phyloP scores from a whole-genome alignment of 495 filamentous ascomycete species.

The Tuber calosporum region DNA sequence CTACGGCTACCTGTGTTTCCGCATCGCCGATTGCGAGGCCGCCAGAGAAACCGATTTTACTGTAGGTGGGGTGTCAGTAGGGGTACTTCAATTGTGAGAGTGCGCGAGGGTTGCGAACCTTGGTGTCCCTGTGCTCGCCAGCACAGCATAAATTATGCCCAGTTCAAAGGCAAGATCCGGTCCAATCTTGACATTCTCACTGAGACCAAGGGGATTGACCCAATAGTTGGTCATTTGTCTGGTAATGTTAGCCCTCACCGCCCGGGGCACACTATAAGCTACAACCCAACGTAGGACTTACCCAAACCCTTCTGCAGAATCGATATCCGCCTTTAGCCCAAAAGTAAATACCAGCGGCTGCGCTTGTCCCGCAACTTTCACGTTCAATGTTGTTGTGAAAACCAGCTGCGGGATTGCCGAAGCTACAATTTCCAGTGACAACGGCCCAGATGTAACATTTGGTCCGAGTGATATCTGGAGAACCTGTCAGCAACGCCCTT shows the following conservation, averaged over 20 bases:
- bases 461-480: slow-evolving; percentile 25
- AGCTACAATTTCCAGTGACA: slow-evolving; percentile 21
- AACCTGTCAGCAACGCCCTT: not conserved
- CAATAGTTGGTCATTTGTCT: slow-evolving; percentile 31
- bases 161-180: slow-evolving; percentile 31
- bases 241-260: not conserved
- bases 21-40: slow-evolving; percentile 28
- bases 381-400: slow-evolving; percentile 18
- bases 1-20: slow-evolving; percentile 21
- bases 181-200: slow-evolving; percentile 26
- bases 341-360: slow-evolving; percentile 31
- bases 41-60: slow-evolving; percentile 24
- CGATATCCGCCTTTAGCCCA: slow-evolving; percentile 25
- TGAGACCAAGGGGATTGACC: slow-evolving; percentile 27
- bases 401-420: slow-evolving; percentile 21
- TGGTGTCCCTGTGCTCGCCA: slow-evolving; percentile 22
- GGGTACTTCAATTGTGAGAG: not conserved
- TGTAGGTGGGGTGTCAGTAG: slow-evolving; percentile 1
- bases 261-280: too few species aligned
- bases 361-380: slow-evolving; percentile 19
- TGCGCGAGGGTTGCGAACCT: slow-evolving; percentile 8
- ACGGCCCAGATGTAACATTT: slow-evolving; percentile 23
- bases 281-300: not conserved
- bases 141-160: slow-evolving; percentile 21
- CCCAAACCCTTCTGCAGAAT: slow-evolving; percentile 24